These are phyloP conservation scores for Neonectria faginata DNA, from an alignment of 2,329 filamentous ascomycete genomes.

Conservation along the genomic window DNA sequence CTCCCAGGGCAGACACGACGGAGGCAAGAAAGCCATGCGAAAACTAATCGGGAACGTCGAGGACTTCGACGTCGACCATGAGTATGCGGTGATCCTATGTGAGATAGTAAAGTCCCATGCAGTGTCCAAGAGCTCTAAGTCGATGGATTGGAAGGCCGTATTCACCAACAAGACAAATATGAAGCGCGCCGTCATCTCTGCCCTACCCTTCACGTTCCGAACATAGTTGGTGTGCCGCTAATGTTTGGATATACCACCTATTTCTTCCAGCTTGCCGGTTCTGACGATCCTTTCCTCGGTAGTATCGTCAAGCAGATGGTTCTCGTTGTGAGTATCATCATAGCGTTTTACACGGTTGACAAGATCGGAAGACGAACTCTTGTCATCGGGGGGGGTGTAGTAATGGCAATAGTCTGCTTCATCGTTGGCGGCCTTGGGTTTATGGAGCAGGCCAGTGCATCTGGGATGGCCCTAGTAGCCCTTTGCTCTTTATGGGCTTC, in stretches of 20 bases:
- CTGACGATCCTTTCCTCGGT: constrained; percentile 39
- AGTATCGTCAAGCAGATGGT: constrained; percentile 34
- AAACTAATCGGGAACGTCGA: too few species aligned
- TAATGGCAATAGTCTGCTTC: constrained; percentile 3
- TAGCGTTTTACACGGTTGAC: constrained; percentile 34
- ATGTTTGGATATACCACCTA: constrained; percentile 42
- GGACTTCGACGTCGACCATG: too few species aligned
- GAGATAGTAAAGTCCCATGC: too few species aligned
- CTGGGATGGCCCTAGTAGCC: too few species aligned
- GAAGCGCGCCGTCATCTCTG: constrained; percentile 37
- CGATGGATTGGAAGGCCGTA: constrained; percentile 11
- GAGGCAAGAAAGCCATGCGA: too few species aligned
- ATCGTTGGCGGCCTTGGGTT: too few species aligned
- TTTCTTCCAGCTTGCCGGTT: constrained; percentile 40
- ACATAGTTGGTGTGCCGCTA: constrained; percentile 38
- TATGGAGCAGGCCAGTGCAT: too few species aligned
- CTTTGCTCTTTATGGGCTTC: too few species aligned
- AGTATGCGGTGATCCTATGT: too few species aligned
- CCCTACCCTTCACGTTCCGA: constrained; percentile 37
- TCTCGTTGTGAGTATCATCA: constrained; percentile 31
- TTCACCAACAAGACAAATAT: constrained; percentile 33
- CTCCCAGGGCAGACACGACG: too few species aligned
- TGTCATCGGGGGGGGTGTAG: constrained; percentile 15
- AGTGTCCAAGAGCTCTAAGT: too few species aligned
- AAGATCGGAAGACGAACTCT: constrained; percentile 31